Conservation (phyloP, 2,329 filamentous ascomycete species). For the Phialophora tarda region DNA sequence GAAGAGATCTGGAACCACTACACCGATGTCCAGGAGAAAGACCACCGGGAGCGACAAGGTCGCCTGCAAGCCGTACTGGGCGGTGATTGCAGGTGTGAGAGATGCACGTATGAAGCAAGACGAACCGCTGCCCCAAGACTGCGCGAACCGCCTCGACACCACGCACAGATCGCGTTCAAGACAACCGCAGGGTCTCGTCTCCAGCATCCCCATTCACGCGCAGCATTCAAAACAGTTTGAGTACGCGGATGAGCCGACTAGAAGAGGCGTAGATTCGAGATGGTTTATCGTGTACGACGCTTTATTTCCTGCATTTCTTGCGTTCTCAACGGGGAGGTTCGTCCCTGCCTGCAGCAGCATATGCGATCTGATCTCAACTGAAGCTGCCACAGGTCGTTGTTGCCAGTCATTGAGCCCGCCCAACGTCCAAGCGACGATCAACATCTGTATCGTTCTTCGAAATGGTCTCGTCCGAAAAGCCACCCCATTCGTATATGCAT, state of each 20-base stretch:
- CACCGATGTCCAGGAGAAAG: conserved; percentile 81
- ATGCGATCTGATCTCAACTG: background rate
- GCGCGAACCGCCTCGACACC: background rate
- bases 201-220: background rate
- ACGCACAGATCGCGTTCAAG: background rate
- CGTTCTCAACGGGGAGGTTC: background rate
- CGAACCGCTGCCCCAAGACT: background rate
- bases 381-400: background rate
- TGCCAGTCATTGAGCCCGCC: background rate
- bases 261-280: background rate
- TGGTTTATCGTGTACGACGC: background rate
- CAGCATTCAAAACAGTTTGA: background rate
- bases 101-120: conserved; percentile 74
- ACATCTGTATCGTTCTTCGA: background rate
- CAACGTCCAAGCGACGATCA: background rate
- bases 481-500: background rate
- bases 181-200: background rate
- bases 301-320: background rate
- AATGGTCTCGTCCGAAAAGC: background rate
- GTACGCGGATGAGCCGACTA: background rate
- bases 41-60: conserved; percentile 83
- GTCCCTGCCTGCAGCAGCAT: background rate
- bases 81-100: conserved; percentile 82
- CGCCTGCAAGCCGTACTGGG: conserved; percentile 89
- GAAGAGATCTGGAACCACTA: conserved; percentile 94